Conservation (phyloP, 1,139 yeast species). For the Saccharomyces uvarum region DNA sequence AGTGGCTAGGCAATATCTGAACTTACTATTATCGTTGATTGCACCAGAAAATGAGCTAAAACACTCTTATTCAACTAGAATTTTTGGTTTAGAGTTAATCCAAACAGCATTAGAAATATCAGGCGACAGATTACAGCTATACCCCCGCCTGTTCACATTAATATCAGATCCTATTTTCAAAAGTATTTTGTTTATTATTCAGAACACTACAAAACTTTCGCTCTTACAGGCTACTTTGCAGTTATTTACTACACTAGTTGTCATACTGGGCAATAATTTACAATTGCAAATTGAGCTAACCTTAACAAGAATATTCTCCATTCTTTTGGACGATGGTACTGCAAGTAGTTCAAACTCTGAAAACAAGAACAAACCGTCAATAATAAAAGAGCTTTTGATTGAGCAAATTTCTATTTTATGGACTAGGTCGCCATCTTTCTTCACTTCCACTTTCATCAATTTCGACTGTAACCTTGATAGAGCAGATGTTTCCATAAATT, state of each 20-base stretch:
- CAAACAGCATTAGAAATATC: slow-evolving; percentile 77
- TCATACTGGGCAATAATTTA: slow-evolving; percentile 50
- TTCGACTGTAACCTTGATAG: slow-evolving; percentile 91
- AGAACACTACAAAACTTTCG: slow-evolving; percentile 57
- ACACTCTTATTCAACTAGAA: slow-evolving; percentile 80
- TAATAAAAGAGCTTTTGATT: slow-evolving; percentile 68
- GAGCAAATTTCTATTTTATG: slow-evolving; percentile 79
- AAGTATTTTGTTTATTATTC: slow-evolving; percentile 70
- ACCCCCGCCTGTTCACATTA: slow-evolving; percentile 58
- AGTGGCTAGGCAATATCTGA: slow-evolving; percentile 40
- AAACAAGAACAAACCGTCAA: slow-evolving; percentile 33
- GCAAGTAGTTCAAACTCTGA: slow-evolving; percentile 16
- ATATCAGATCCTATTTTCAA: slow-evolving; percentile 77
- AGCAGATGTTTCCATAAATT: slow-evolving; percentile 64
- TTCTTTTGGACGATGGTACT: slow-evolving; percentile 39
- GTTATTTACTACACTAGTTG: slow-evolving; percentile 59
- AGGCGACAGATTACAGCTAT: slow-evolving; percentile 59
- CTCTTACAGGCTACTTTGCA: slow-evolving; percentile 70
- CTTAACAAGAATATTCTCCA: slow-evolving; percentile 48
- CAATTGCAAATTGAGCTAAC: slow-evolving; percentile 65
- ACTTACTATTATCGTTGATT: slow-evolving; percentile 72
- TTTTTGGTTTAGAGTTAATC: slow-evolving; percentile 70
- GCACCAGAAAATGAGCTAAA: slow-evolving; percentile 78
- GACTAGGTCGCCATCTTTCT: slow-evolving; percentile 75
- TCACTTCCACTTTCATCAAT: slow-evolving; percentile 67